phyloP scores from a whole-genome alignment of 192 early-diverging fungal genomes.

The Diversispora epigaea region DNA sequence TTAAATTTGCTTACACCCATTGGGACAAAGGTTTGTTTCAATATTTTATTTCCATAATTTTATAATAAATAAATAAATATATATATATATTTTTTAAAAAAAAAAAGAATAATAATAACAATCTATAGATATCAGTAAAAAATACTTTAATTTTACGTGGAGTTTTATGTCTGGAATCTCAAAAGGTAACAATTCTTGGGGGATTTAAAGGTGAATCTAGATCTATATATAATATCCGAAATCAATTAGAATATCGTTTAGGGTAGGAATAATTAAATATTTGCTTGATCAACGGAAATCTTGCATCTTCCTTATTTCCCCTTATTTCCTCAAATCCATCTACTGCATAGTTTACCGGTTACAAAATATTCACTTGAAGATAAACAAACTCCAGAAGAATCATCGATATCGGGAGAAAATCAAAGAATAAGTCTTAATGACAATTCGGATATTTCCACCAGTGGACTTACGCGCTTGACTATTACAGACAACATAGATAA shows the following conservation, averaged over 20 bases:
- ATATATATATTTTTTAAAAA: background rate
- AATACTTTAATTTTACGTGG: conserved; percentile 4
- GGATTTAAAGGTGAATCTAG: background rate
- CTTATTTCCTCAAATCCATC: too few relatives aligned
- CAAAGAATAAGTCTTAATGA: too few relatives aligned
- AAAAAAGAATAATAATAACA: too few relatives aligned
- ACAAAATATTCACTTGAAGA: too few relatives aligned
- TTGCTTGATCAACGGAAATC: too few relatives aligned
- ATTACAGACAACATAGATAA: too few relatives aligned
- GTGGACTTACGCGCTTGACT: too few relatives aligned
- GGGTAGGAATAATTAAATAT: background rate
- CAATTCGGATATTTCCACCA: too few relatives aligned
- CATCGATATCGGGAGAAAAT: too few relatives aligned
- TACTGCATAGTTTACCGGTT: too few relatives aligned
- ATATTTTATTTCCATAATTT: background rate
- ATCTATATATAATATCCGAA: background rate
- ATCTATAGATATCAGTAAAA: background rate
- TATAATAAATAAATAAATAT: background rate
- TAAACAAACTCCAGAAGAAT: too few relatives aligned
- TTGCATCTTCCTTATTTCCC: too few relatives aligned
- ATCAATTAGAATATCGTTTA: background rate
- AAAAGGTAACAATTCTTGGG: background rate
- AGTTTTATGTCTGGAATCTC: background rate
- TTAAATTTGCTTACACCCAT: conserved; percentile 10
- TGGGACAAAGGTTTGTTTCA: conserved; percentile 9